Percentiles rank a stretch among this genome's conserved stretches.
Evolutionary conservation across 2,329 filamentous ascomycete genomes (phyloP).

Genomic region (Apiospora hydei): DNA sequence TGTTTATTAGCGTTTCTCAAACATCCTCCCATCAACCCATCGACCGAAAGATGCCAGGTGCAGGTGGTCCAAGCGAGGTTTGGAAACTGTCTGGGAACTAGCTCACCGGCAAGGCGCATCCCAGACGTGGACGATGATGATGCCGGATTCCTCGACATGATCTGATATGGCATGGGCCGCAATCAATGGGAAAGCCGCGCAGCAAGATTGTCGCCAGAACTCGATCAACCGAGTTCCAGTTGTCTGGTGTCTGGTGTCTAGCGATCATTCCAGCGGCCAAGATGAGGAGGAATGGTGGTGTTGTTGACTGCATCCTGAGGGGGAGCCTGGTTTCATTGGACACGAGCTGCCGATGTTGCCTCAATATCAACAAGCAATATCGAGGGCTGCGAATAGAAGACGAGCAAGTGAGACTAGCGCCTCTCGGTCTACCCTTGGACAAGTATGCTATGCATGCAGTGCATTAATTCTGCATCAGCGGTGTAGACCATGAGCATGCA

Average conservation of each 20-base stretch:
- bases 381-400: constrained; percentile 7
- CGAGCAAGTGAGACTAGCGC: constrained; percentile 17
- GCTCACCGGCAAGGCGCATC: constrained; percentile 12
- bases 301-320: background rate
- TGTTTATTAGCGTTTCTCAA: constrained; percentile 11
- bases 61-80: constrained; percentile 14
- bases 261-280: background rate
- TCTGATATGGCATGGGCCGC: constrained; percentile 5
- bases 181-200: background rate
- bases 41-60: constrained; percentile 7
- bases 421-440: background rate
- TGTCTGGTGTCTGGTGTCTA: background rate
- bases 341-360: background rate
- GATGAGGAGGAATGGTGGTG: background rate
- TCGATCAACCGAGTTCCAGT: background rate
- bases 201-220: background rate
- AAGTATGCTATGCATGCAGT: constrained; percentile 13
- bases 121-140: background rate
- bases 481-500: constrained; percentile 10
- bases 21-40: background rate
- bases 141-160: constrained; percentile 13
- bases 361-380: constrained; percentile 17
- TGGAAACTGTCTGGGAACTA: constrained; percentile 5
- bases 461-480: constrained; percentile 21
- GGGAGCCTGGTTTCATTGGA: background rate